Evolutionary conservation across 192 early-diverging fungal species (phyloP).

Genomic region (Backusella australiensis): DNA sequence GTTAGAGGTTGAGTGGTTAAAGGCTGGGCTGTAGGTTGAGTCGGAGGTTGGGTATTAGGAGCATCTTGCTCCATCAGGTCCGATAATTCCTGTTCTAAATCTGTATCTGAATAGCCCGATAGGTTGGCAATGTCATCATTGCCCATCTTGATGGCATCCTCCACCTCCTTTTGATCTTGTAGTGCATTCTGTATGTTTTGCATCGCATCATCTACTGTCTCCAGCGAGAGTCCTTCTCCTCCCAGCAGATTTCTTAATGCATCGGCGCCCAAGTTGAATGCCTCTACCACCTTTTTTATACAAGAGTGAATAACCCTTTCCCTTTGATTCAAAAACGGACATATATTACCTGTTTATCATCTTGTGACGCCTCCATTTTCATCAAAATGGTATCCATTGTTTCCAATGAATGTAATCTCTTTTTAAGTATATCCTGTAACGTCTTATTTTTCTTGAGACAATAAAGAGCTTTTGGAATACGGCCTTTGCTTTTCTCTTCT

Average conservation of each 20-base stretch:
- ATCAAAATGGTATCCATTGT: slow-evolving; percentile 59
- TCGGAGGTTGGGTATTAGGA: background rate
- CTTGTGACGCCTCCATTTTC: slow-evolving; percentile 61
- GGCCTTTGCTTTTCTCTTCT: slow-evolving; percentile 9
- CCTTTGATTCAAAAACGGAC: background rate
- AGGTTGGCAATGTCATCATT: slow-evolving; percentile 9
- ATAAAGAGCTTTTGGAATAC: slow-evolving; percentile 54
- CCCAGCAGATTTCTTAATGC: slow-evolving; percentile 49
- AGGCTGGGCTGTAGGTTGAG: background rate
- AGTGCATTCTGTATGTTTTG: slow-evolving; percentile 57
- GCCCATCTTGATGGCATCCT: slow-evolving; percentile 52
- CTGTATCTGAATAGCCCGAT: background rate
- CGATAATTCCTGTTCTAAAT: background rate
- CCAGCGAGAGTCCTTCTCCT: slow-evolving; percentile 39
- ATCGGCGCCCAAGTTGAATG: slow-evolving; percentile 58
- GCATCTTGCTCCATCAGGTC: background rate
- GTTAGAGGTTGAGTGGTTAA: background rate
- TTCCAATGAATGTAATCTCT: slow-evolving; percentile 55
- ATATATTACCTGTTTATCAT: slow-evolving; percentile 51
- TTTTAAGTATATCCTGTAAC: slow-evolving; percentile 51
- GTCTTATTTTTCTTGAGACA: slow-evolving; percentile 52
- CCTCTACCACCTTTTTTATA: slow-evolving; percentile 47
- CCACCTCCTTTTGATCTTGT: slow-evolving; percentile 63
- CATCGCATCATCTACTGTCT: slow-evolving; percentile 58
- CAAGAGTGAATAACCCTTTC: background rate